These are phyloP conservation scores for Ceratobasidium papillatum DNA, from an alignment of 1,284 basidiomycete species.

Conservation along the genomic window DNA sequence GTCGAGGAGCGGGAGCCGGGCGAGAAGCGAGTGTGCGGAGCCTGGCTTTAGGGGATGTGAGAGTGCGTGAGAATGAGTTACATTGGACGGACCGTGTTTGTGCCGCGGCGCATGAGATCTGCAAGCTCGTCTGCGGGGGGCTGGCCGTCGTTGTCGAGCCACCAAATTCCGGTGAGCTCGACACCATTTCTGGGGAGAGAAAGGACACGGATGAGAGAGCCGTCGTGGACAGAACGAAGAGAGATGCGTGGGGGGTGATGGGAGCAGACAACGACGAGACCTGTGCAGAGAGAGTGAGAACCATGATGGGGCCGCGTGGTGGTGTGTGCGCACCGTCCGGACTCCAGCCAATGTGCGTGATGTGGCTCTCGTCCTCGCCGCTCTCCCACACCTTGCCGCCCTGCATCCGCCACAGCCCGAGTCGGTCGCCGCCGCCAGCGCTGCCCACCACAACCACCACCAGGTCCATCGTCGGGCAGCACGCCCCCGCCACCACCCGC, in stretches of 20 bases:
- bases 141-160: constrained; percentile 66
- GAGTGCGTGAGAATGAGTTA: not conserved
- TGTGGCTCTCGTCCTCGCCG: constrained; percentile 54
- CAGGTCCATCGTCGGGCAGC: constrained; percentile 86
- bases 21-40: constrained; percentile 73
- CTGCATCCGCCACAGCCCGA: constrained; percentile 81
- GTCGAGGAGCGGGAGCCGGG: constrained; percentile 73
- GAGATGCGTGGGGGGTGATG: constrained; percentile 72
- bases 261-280: constrained; percentile 55
- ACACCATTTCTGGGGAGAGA: constrained; percentile 49
- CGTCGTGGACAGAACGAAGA: constrained; percentile 79
- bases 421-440: constrained; percentile 65
- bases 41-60: constrained; percentile 63
- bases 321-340: constrained; percentile 67
- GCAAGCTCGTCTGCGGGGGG: constrained; percentile 54
- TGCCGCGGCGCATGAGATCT: constrained; percentile 75
- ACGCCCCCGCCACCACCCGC: constrained; percentile 53
- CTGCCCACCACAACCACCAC: constrained; percentile 70
- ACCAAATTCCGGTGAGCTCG: constrained; percentile 68
- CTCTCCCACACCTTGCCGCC: constrained; percentile 78
- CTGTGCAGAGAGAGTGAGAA: constrained; percentile 45
- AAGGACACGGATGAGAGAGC: constrained; percentile 61
- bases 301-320: constrained; percentile 29
- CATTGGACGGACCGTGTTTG: constrained; percentile 63
- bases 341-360: constrained; percentile 76